Evolutionary conservation across 345 rosid species (phyloP).

Genomic region (Clarkia xantiana): DNA sequence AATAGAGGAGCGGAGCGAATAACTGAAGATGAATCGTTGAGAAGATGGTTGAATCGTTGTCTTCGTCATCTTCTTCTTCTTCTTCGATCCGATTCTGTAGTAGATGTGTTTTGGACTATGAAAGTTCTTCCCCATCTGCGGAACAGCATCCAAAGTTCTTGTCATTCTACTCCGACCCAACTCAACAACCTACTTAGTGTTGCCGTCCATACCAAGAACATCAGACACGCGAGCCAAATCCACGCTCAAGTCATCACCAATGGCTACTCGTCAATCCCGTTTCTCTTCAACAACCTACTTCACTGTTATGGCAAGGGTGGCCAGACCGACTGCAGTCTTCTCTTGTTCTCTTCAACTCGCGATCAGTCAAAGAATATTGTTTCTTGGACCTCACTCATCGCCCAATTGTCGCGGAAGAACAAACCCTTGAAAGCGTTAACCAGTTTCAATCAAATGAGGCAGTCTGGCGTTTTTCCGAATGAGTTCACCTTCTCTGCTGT

Average conservation of each 20-base stretch:
- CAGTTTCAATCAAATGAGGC: constrained; percentile 21
- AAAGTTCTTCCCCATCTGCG: no score
- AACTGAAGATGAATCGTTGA: no score
- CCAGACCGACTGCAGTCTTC: constrained; percentile 11
- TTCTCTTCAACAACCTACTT: constrained; percentile 30
- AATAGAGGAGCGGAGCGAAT: no score
- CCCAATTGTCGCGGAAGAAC: constrained; percentile 15
- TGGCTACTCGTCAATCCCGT: constrained; percentile 11
- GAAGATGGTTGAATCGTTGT: no score
- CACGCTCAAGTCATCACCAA: constrained; percentile 24
- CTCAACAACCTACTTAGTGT: constrained; percentile 17
- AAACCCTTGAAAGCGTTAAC: constrained; percentile 17
- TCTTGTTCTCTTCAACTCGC: constrained; percentile 17
- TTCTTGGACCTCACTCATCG: constrained; percentile 27
- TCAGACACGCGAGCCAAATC: constrained; percentile 19
- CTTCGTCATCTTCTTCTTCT: no score
- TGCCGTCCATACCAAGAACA: constrained; percentile 8
- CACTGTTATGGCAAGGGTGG: constrained; percentile 19
- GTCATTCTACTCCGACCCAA: constrained; percentile 6
- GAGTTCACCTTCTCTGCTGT: constrained; percentile 27
- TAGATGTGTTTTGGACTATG: no score
- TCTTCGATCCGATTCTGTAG: no score
- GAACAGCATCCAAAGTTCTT: neutral
- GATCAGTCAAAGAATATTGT: constrained; percentile 14
- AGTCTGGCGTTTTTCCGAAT: constrained; percentile 21